Evolutionary conservation across 129 eudicot genomes (phyloP), one percentile per base, ranked within the genome.

Genomic region (Pulicaria dysenterica): DNA sequence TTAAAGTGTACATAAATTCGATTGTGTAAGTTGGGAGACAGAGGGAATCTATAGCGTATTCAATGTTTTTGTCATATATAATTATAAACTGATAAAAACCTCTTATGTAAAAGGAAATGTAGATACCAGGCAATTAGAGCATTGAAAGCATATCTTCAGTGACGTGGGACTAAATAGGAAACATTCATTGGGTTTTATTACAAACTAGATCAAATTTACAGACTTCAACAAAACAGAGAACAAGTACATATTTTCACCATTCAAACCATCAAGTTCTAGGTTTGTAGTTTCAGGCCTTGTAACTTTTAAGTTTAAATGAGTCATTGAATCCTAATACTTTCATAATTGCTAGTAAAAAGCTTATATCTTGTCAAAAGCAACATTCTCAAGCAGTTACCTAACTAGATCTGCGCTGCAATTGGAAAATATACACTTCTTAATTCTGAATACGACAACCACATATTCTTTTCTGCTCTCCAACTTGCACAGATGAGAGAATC

Each of bases 401-500:
- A 41, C 66, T 37, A 50, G 67, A 71, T 14, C 57, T 44, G 76
- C 41, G 13, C 42, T 41, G 38, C 19, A 9, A 72, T 58, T 34
- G 57, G 0, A n/a, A 44, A 44, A 12, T 72, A 44, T 44, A 44
- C 19, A 17, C 67, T 72, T 13, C 14, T 24, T 68, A 46, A 4
- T 17, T 16, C 37, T 17, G 59, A 46, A 51, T 69, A 37, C 31
- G 38, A 38, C 39, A 17, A 69, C 48, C 36, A 38, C 50, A n/a
- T 50, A 7, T 50, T 34, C 46, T 67, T 67, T 67, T 68, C 38
- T 34, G 60, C 58, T n/a, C 5, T 48, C 31, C 72, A 54, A 67
- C 45, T 67, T 67, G 43, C 58, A 34, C 7, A 31, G 57, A 48
- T 48, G 58, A 66, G 72, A 66, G 49, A 65, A 65, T 47, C 13